These are phyloP conservation scores for Fusarium continuum DNA, from an alignment of 2,329 filamentous ascomycete genomes.

Conservation along the genomic window DNA sequence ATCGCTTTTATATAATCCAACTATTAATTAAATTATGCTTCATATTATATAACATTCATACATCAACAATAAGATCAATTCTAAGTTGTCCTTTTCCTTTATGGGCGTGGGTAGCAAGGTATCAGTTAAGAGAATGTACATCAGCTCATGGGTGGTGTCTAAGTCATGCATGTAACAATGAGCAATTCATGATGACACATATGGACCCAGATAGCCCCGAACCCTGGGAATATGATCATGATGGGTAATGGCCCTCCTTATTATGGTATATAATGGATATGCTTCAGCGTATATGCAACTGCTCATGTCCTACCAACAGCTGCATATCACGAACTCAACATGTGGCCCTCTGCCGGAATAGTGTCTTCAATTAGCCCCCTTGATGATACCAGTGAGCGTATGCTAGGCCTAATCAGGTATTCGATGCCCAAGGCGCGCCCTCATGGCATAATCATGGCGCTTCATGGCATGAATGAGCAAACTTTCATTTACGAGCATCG, in stretches of 20 bases:
- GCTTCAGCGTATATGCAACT: background rate
- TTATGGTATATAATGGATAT: background rate
- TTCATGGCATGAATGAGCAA: constrained; percentile 9
- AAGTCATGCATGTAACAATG: background rate
- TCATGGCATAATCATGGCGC: constrained; percentile 4
- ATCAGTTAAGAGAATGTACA: constrained; percentile 1
- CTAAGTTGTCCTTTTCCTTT: too few relatives aligned
- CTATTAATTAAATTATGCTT: too few relatives aligned
- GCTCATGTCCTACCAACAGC: constrained; percentile 6
- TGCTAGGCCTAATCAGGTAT: background rate
- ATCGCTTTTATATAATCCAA: too few relatives aligned
- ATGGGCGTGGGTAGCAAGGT: background rate
- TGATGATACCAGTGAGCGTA: background rate
- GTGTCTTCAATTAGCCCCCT: background rate
- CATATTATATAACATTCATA: too few relatives aligned
- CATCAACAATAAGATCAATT: too few relatives aligned
- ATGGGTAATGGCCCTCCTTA: background rate
- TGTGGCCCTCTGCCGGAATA: background rate
- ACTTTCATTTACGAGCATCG: too few relatives aligned
- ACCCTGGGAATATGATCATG: background rate
- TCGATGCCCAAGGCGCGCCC: background rate
- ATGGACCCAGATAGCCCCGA: background rate
- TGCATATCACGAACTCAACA: constrained; percentile 25
- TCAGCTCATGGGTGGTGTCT: constrained; percentile 3
- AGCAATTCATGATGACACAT: constrained; percentile 8